Base-by-base conservation (phyloP, 2,329 filamentous ascomycete species). In the Fusarium drepaniforme region DNA sequence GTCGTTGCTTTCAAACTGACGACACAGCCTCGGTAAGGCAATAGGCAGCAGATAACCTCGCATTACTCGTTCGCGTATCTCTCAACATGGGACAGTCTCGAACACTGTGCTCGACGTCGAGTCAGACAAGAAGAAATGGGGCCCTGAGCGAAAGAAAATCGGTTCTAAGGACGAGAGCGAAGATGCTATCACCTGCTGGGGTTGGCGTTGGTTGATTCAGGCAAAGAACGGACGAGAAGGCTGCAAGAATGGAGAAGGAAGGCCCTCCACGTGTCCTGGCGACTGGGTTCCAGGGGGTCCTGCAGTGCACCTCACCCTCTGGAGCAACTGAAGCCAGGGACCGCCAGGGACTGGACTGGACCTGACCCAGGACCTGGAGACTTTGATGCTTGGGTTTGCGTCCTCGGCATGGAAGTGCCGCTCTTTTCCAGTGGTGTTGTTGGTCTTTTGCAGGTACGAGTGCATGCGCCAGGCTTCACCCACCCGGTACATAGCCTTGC, bases 391-490 rank as follows among this genome's bases (percentile, higher is more conserved):
- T 49, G 42, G 21, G 42, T 16, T 25, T 51, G 46, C 21, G 42
- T 25, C 66, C 46, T 75, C 72, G 72, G 72, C 72, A 67, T 75
- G 40, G 67, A 75, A 73, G 69, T 75, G 72, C 72, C 72, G 72
- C 42, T 42, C 49, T 62, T 40, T 69, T 46, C 61, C 51, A 33
- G 18, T 33, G 62, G 35, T 38, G 37, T 33, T 59, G 57, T 33
- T 59, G 57, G 57, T 16, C 21, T 62, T 62, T 56, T 37, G 61
- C 51, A 67, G 71, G 60, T 73, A 70, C 66, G 35, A 63, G 59
- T 60, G 64, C 63, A 51, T 72, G 42, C 25, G 58, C 49, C 58
- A 44, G 42, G 13, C 25, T 66, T 53, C 62, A 75, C 62, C 62
- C 68, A 58, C 72, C 63, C 44, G 49, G 70, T 67, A 65, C 73